A percentile compares a stretch with the other conserved stretches of the same genome.
phyloP scores from a whole-genome alignment of 108 stramenopile species.

The Phaeodactylum tricornutum region DNA sequence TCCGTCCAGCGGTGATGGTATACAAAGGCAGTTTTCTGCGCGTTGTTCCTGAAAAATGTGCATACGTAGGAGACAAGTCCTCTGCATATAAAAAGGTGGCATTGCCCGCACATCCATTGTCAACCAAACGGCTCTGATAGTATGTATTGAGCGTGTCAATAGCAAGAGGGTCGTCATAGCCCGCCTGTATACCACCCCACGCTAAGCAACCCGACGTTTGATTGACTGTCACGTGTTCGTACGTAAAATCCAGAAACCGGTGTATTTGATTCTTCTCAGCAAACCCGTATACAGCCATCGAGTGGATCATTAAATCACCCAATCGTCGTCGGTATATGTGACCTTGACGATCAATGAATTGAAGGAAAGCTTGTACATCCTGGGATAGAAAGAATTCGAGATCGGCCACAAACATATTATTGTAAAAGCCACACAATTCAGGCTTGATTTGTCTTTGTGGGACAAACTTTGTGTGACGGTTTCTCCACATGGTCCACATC shows the following conservation, averaged over 20 bases:
- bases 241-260: slow-evolving; percentile 71
- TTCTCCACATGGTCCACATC: slow-evolving; percentile 22
- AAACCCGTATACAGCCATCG: slow-evolving; percentile 51
- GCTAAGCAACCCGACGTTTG: slow-evolving; percentile 26
- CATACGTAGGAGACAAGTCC: slow-evolving; percentile 11
- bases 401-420: slow-evolving; percentile 68
- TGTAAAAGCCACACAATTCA: slow-evolving; percentile 62
- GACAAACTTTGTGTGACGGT: slow-evolving; percentile 9
- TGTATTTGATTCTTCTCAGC: slow-evolving; percentile 47
- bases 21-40: background rate
- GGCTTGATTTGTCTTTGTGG: slow-evolving; percentile 22
- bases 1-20: slow-evolving; percentile 7
- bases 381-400: slow-evolving; percentile 35
- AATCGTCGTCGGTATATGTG: slow-evolving; percentile 55
- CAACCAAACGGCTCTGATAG: slow-evolving; percentile 11
- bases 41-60: background rate
- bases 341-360: slow-evolving; percentile 51
- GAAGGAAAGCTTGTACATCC: slow-evolving; percentile 37
- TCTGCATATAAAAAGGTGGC: slow-evolving; percentile 1
- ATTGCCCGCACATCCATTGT: slow-evolving; percentile 8
- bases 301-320: slow-evolving; percentile 73
- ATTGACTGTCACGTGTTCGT: slow-evolving; percentile 52
- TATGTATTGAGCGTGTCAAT: slow-evolving; percentile 12
- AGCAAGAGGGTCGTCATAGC: slow-evolving; percentile 33
- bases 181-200: slow-evolving; percentile 49